phyloP scores from a whole-genome alignment of 805 yeast genomes.

The Kazachstania martiniae region DNA sequence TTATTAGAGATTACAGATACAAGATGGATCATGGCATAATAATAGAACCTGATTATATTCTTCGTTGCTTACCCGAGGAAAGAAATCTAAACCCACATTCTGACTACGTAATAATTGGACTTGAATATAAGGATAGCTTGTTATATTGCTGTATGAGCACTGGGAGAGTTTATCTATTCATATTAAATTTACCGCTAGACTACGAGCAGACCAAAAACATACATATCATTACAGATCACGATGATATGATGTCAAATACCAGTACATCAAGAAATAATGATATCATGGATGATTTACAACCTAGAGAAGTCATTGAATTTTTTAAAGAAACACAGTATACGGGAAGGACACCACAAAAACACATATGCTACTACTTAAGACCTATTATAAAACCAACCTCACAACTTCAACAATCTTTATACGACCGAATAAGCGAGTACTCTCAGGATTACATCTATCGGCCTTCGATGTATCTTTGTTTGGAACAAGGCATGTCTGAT shows the following conservation, averaged over 20 bases:
- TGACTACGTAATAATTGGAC: conserved; percentile 12
- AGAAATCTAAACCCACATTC: conserved; percentile 3
- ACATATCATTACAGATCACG: not conserved
- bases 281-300: conserved; percentile 1
- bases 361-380: conserved; percentile 14
- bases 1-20: conserved; percentile 16
- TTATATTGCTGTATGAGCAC: conserved; percentile 18
- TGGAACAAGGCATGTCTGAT: conserved; percentile 12
- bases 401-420: conserved; percentile 5
- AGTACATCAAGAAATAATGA: not conserved
- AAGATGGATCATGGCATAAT: conserved; percentile 6
- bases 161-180: conserved; percentile 17
- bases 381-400: conserved; percentile 11
- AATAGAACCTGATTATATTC: conserved; percentile 11
- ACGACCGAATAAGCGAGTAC: conserved; percentile 2
- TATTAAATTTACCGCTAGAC: conserved; percentile 18
- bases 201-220: conserved; percentile 13
- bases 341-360: conserved; percentile 10
- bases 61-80: conserved; percentile 18
- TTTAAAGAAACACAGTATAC: conserved; percentile 3
- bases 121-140: conserved; percentile 18
- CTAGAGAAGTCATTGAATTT: conserved; percentile 3
- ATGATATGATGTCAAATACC: not conserved
- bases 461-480: conserved; percentile 13
- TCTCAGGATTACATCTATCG: conserved; percentile 7